Percentiles rank a stretch among this genome's conserved stretches.
Conservation (phyloP, 306 rosid genomes). For the Chamaecrista fasciculata region DNA sequence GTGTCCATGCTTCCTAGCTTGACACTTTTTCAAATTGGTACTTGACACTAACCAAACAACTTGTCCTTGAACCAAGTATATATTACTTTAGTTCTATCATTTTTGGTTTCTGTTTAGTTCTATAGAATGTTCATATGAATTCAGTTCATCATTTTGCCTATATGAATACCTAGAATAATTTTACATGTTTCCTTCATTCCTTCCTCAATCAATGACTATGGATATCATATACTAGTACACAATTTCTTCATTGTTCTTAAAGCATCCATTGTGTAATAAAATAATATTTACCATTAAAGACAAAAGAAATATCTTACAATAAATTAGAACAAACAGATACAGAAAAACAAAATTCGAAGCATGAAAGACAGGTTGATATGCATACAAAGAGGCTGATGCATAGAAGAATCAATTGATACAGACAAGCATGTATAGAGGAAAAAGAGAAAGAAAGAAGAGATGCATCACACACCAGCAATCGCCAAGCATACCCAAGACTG, state of each 20-base stretch:
- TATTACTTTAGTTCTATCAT: conserved; percentile 14
- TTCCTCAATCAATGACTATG: not conserved
- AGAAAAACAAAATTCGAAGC: not conserved
- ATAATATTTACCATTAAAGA: conserved; percentile 5
- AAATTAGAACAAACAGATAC: not conserved
- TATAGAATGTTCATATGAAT: not conserved
- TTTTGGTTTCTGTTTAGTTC: conserved; percentile 1
- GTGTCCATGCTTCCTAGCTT: too few species aligned
- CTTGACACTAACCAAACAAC: not conserved
- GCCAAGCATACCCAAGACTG: conserved; percentile 97
- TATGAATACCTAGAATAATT: not conserved
- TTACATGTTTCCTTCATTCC: not conserved
- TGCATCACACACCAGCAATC: conserved; percentile 78
- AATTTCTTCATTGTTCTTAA: conserved; percentile 2
- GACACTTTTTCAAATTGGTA: not conserved
- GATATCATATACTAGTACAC: not conserved
- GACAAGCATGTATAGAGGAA: not conserved
- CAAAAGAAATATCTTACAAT: not conserved
- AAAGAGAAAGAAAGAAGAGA: conserved; percentile 21
- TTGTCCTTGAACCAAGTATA: not conserved
- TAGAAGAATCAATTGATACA: not conserved
- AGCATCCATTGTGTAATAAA: not conserved
- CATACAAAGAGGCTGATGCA: not conserved
- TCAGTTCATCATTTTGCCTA: not conserved
- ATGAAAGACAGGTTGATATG: not conserved